These are phyloP conservation scores for Skeletonema menzelii DNA, from an alignment of 108 stramenopile species.

Conservation along the genomic window DNA sequence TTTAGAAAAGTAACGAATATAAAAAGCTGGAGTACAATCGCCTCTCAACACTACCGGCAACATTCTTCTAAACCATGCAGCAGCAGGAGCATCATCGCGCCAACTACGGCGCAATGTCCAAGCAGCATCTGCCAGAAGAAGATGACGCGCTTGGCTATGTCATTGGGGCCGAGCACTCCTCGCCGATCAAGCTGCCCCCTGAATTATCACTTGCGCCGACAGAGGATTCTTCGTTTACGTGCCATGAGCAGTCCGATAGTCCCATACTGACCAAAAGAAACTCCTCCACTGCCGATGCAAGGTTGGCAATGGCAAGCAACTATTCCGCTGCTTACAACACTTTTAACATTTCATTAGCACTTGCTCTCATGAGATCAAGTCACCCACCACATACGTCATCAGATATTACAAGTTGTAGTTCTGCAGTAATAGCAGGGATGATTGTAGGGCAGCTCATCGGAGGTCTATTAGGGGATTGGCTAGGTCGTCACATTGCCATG, in stretches of 20 bases:
- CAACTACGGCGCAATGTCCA: too few relatives aligned
- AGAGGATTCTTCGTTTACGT: not conserved
- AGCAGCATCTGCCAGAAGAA: too few relatives aligned
- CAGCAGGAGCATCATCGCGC: too few relatives aligned
- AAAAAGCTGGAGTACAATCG: too few relatives aligned
- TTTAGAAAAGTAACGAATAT: too few relatives aligned
- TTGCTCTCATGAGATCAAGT: constrained; percentile 46
- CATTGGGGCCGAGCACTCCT: not conserved
- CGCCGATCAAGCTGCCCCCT: not conserved
- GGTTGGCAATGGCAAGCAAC: constrained; percentile 62
- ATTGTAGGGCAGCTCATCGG: constrained; percentile 61
- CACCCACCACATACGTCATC: constrained; percentile 29
- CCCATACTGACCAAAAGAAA: constrained; percentile 22
- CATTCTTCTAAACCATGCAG: too few relatives aligned
- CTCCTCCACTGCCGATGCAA: constrained; percentile 43
- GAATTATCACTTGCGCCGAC: not conserved
- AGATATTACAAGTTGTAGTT: constrained; percentile 47
- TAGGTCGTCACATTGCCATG: constrained; percentile 60
- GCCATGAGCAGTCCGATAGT: not conserved
- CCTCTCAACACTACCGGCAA: too few relatives aligned
- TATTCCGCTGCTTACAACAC: constrained; percentile 65
- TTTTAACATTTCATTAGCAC: constrained; percentile 50
- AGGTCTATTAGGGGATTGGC: constrained; percentile 55
- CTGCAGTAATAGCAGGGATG: constrained; percentile 66
- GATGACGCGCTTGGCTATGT: not conserved